Evolutionary conservation across 2,329 filamentous ascomycete species (phyloP), one percentile per base, ranked within the genome.

Genomic region (Fusarium hostae): DNA sequence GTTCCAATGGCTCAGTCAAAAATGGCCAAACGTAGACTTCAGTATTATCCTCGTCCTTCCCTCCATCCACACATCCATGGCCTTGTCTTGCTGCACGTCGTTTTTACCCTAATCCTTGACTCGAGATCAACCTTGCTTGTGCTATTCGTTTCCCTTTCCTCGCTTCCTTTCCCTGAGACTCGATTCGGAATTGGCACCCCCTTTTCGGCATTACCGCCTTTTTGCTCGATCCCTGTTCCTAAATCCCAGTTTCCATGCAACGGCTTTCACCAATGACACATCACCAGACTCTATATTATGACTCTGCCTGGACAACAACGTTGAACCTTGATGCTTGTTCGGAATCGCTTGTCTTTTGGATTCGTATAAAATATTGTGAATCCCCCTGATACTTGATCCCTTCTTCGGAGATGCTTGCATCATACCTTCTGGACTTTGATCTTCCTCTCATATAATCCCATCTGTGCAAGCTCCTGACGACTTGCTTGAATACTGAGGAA

Each of bases 201-300:
- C 55, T 71, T 68, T 37, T 56, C 69, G 67, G 63, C 67, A 71
- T 64, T 70, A 48, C 73, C 73, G 72, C 72, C 68, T 75, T 61
- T 60, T 67, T 68, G 71, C 63, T 69, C 64, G 70, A 45, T 47
- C 58, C 65, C 70, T 11, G 37, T 39, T 39, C 37, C 18, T 61
- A 32, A 11, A 32, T 11, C 32, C 32, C 8, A 32, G 32, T 32
- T 32, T 9, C 32, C 32, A 11, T 11, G 6, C 32, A 11, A 32
- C 32, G 32, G 8, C 63, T 61, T 63, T 55, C 60, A 68, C 68
- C 61, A 59, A 39, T 39, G 37, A 39, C 37, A 39, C 12, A 39
- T 39, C 37, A 39, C 37, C 37, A 39, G 37, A 39, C 18, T 39
- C 37, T 39, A 39, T 39, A 39, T 39, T 39, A 39, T 5, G 37